These are phyloP conservation scores for Paramyrothecium roridum DNA, from an alignment of 2,329 filamentous ascomycete species.

Conservation along the genomic window DNA sequence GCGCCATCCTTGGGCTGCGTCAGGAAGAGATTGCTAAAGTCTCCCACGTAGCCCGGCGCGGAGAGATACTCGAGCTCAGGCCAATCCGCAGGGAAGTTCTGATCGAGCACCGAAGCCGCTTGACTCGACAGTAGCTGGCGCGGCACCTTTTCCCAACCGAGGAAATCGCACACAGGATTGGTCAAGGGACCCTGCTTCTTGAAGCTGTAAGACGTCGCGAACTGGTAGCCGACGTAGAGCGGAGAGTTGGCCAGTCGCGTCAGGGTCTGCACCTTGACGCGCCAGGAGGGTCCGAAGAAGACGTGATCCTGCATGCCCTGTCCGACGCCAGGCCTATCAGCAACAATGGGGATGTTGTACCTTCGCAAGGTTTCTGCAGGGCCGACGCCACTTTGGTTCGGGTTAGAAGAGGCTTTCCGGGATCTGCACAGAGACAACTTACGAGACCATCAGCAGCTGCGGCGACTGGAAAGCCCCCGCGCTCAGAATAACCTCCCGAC, in stretches of 20 bases:
- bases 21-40: not conserved
- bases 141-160: constrained; percentile 25
- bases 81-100: not conserved
- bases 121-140: not conserved
- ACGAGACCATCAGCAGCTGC: constrained; percentile 10
- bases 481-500: not conserved
- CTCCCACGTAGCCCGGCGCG: not conserved
- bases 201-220: constrained; percentile 2
- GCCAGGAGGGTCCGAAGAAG: constrained; percentile 6
- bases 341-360: constrained; percentile 4
- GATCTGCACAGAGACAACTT: too few relatives aligned
- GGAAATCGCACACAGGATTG: not conserved
- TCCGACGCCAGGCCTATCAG: constrained; percentile 3
- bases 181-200: not conserved
- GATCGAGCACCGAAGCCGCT: not conserved
- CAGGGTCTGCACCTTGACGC: constrained; percentile 5
- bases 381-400: too few relatives aligned
- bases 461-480: constrained; percentile 7
- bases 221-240: constrained; percentile 1
- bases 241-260: not conserved
- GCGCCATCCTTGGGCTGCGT: not conserved
- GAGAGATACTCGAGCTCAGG: not conserved
- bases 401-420: too few relatives aligned
- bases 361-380: constrained; percentile 1
- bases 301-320: constrained; percentile 8